phyloP scores from a whole-genome alignment of 768 basidiomycete genomes.

The Stropharia rugosoannulata region DNA sequence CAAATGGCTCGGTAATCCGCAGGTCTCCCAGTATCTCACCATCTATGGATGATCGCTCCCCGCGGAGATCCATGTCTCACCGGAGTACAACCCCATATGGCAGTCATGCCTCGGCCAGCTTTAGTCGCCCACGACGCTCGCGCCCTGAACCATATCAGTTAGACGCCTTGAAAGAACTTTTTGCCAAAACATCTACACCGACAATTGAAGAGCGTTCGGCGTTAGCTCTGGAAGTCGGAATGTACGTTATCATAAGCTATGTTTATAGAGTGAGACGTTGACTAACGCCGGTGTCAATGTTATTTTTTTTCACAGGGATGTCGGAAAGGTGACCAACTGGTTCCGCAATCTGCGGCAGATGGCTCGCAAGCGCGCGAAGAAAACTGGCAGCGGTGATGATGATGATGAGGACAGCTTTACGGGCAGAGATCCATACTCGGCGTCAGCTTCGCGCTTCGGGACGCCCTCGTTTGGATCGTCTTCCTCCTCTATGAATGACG shows the following conservation, averaged over 20 bases:
- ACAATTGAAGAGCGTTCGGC: constrained; percentile 78
- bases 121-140: constrained; percentile 63
- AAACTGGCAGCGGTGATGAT: constrained; percentile 42
- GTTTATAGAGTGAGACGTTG: constrained; percentile 8
- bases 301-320: constrained; percentile 51
- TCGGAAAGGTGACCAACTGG: constrained; percentile 87
- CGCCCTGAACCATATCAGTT: constrained; percentile 81
- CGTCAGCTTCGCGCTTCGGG: constrained; percentile 50
- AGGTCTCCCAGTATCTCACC: constrained; percentile 41
- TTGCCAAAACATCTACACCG: constrained; percentile 66
- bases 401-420: constrained; percentile 47
- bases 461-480: constrained; percentile 52
- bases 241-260: constrained; percentile 41
- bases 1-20: constrained; percentile 28
- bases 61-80: constrained; percentile 36
- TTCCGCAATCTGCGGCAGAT: constrained; percentile 84
- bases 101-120: constrained; percentile 28
- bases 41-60: constrained; percentile 36
- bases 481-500: constrained; percentile 44
- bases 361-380: constrained; percentile 68
- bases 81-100: constrained; percentile 48
- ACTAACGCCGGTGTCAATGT: constrained; percentile 14
- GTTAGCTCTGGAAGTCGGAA: constrained; percentile 75
- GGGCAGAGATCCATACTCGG: constrained; percentile 33
- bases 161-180: constrained; percentile 69